phyloP scores from a whole-genome alignment of 495 filamentous ascomycete genomes.

The Trichoderma virens region DNA sequence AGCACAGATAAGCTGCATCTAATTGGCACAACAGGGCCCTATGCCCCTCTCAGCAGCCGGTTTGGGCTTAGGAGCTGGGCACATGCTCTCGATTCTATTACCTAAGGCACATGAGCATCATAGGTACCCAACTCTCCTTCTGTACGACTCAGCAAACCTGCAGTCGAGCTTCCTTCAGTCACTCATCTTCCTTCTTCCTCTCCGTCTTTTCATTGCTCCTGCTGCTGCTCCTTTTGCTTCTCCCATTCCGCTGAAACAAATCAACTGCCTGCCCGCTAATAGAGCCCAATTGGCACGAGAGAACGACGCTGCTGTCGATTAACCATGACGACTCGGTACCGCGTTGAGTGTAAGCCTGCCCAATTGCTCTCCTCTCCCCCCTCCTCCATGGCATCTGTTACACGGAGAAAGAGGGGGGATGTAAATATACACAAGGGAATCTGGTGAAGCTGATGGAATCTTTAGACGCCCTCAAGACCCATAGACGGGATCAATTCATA shows the following conservation, averaged over 20 bases:
- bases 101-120: constrained; percentile 2
- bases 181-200: background rate
- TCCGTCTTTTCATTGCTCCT: background rate
- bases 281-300: background rate
- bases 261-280: background rate
- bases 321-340: constrained; percentile 80
- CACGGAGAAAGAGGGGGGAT: background rate
- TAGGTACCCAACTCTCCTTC: background rate
- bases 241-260: background rate
- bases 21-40: too few species aligned
- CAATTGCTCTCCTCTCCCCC: constrained; percentile 4
- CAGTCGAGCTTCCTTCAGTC: background rate
- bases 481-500: constrained; percentile 77
- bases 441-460: constrained; percentile 14
- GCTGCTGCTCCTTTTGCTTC: background rate
- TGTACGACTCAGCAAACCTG: constrained; percentile 7
- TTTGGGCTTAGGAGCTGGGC: too few species aligned
- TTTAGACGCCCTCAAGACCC: constrained; percentile 80
- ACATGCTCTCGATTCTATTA: background rate
- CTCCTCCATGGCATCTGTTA: constrained; percentile 8
- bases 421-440: background rate
- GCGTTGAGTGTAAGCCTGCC: constrained; percentile 67
- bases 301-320: background rate
- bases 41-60: too few species aligned
- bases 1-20: too few species aligned